A percentile compares a stretch with the other conserved stretches of the same genome.
Conservation (phyloP, 1,284 basidiomycete species). For the Omphalotus olearius region DNA sequence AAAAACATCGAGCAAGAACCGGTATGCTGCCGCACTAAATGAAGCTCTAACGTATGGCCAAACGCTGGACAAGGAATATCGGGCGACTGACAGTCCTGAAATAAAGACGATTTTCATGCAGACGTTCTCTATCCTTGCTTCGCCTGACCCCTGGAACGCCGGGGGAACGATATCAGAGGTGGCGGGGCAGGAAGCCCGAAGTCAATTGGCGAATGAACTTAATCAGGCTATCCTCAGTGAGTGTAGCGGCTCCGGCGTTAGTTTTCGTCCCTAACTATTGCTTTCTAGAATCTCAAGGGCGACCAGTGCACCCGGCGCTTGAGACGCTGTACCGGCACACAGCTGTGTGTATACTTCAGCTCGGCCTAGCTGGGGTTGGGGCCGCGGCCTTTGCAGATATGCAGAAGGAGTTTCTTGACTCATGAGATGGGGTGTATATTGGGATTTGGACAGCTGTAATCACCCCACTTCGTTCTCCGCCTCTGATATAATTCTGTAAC, state of each 20-base stretch:
- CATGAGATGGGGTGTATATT: background rate
- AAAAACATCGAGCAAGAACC: slow-evolving; percentile 25
- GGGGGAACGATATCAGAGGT: slow-evolving; percentile 62
- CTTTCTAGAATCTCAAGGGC: slow-evolving; percentile 69
- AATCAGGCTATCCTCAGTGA: slow-evolving; percentile 78
- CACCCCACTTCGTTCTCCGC: background rate
- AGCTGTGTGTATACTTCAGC: slow-evolving; percentile 56
- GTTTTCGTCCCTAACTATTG: slow-evolving; percentile 3
- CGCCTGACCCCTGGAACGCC: slow-evolving; percentile 63
- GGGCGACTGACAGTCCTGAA: slow-evolving; percentile 51
- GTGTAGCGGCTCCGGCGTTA: slow-evolving; percentile 23
- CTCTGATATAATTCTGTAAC: background rate
- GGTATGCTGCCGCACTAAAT: slow-evolving; percentile 56
- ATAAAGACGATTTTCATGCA: slow-evolving; percentile 63
- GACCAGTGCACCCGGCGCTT: slow-evolving; percentile 63
- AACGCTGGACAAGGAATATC: slow-evolving; percentile 62
- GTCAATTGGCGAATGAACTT: slow-evolving; percentile 66
- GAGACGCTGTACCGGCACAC: slow-evolving; percentile 76
- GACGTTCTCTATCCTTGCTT: slow-evolving; percentile 76
- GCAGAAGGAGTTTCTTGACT: slow-evolving; percentile 60
- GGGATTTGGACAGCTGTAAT: background rate
- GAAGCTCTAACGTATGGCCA: slow-evolving; percentile 70
- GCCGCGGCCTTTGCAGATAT: slow-evolving; percentile 78
- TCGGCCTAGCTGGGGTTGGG: slow-evolving; percentile 67
- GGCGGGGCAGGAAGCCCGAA: slow-evolving; percentile 61